Evolutionary conservation across 768 basidiomycete species (phyloP).

Genomic region (Podaxis sp.): DNA sequence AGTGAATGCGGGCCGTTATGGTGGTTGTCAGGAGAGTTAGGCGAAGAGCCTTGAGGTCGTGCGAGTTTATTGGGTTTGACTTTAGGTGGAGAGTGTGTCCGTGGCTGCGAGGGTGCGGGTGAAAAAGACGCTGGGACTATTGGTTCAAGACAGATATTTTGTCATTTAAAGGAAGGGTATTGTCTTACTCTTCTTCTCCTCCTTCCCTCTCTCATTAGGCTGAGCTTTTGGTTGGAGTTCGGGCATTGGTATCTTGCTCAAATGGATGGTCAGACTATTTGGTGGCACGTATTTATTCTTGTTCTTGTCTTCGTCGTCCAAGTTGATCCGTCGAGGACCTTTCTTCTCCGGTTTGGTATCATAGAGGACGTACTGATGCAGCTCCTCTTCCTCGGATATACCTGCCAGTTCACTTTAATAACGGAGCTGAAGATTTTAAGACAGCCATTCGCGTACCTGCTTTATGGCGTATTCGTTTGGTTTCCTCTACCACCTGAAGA

Average conservation of each 20-base stretch:
- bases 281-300: slow-evolving; percentile 63
- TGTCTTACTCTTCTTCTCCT: slow-evolving; percentile 43
- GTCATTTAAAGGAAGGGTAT: slow-evolving; percentile 18
- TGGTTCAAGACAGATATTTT: background rate
- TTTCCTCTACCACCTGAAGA: slow-evolving; percentile 76
- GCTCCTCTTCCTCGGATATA: slow-evolving; percentile 52
- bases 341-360: slow-evolving; percentile 50
- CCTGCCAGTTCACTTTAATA: slow-evolving; percentile 27
- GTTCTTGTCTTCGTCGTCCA: slow-evolving; percentile 57
- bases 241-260: slow-evolving; percentile 88
- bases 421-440: background rate
- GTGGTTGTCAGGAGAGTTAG: background rate
- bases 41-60: slow-evolving; percentile 18
- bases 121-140: slow-evolving; percentile 8
- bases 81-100: slow-evolving; percentile 2
- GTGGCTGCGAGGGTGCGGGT: slow-evolving; percentile 6
- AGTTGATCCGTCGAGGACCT: slow-evolving; percentile 66
- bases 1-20: background rate
- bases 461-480: slow-evolving; percentile 76
- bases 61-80: slow-evolving; percentile 20
- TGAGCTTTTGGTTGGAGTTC: slow-evolving; percentile 64
- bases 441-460: slow-evolving; percentile 44
- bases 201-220: slow-evolving; percentile 30
- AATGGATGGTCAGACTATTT: slow-evolving; percentile 63
- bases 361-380: slow-evolving; percentile 78